A percentile compares a stretch with the other conserved stretches of the same genome.
These are phyloP conservation scores for Tylopilus orsonianus DNA, from an alignment of 1,284 basidiomycete genomes.

Conservation along the genomic window DNA sequence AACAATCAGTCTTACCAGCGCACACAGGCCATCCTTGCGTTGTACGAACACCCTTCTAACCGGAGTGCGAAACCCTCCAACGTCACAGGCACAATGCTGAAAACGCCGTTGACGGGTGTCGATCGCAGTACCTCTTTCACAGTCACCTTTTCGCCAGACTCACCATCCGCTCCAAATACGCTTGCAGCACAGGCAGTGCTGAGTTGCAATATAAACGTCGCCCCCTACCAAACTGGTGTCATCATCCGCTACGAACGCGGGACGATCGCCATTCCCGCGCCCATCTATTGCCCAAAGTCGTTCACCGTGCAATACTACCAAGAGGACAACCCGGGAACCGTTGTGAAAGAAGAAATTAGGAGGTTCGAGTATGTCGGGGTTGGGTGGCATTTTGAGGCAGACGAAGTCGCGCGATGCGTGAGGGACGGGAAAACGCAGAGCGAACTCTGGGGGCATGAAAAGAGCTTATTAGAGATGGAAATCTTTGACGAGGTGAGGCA, in stretches of 20 bases:
- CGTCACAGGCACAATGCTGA: conserved; percentile 66
- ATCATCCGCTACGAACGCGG: conserved; percentile 69
- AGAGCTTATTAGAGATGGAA: conserved; percentile 76
- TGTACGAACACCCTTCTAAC: conserved; percentile 82
- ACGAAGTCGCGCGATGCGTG: conserved; percentile 82
- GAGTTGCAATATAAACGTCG: conserved; percentile 59
- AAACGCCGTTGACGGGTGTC: conserved; percentile 74
- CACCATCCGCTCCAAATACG: conserved; percentile 35
- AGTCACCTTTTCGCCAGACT: conserved; percentile 59
- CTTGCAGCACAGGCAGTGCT: conserved; percentile 67
- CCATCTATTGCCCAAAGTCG: conserved; percentile 62
- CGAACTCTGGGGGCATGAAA: conserved; percentile 69
- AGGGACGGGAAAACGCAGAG: conserved; percentile 77
- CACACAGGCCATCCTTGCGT: conserved; percentile 63
- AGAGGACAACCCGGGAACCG: conserved; percentile 45
- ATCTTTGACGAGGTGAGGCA: conserved; percentile 75
- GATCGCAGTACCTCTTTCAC: conserved; percentile 79
- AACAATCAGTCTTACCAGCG: conserved; percentile 9
- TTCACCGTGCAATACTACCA: conserved; percentile 65
- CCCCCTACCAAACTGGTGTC: conserved; percentile 47
- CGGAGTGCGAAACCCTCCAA: conserved; percentile 51
- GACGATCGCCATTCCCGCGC: conserved; percentile 58
- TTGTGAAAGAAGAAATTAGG: conserved; percentile 55
- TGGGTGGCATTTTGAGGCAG: conserved; percentile 77
- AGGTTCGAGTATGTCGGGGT: conserved; percentile 56